Conservation (phyloP, 257 asterid species). For the Primulina tabacum region DNA sequence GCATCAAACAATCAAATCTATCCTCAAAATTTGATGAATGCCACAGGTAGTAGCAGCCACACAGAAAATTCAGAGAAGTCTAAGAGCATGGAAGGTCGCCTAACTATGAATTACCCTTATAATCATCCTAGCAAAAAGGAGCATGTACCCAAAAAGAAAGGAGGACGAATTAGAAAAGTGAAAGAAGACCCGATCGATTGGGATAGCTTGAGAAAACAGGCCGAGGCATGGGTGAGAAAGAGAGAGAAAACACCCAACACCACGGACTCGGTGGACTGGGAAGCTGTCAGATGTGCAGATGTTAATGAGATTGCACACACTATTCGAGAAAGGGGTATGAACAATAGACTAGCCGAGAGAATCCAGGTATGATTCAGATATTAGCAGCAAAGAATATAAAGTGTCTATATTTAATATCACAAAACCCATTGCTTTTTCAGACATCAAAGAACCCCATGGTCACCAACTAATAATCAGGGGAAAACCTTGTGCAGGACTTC, state of each 20-base stretch:
- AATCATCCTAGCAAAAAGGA: conserved; percentile 30
- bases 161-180: conserved; percentile 47
- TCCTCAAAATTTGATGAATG: conserved; percentile 36
- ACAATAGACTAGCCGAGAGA: conserved; percentile 86
- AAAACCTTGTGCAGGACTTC: neutral
- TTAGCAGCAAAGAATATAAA: conserved; percentile 5
- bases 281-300: conserved; percentile 75
- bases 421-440: neutral
- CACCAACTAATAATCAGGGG: neutral
- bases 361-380: conserved; percentile 55
- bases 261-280: conserved; percentile 96
- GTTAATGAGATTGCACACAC: conserved; percentile 76
- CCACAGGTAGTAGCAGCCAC: conserved; percentile 42
- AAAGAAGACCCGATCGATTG: conserved; percentile 55
- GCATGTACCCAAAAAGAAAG: conserved; percentile 45
- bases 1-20: conserved; percentile 28
- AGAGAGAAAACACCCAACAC: conserved; percentile 53
- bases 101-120: conserved; percentile 32
- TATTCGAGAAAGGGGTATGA: conserved; percentile 95
- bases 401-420: neutral
- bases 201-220: conserved; percentile 68
- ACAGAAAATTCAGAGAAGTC: conserved; percentile 33
- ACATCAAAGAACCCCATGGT: neutral
- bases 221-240: conserved; percentile 38
- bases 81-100: conserved; percentile 45